Percentiles rank a stretch among this genome's conserved stretches.
Evolutionary conservation across 176 grass and related monocot species (phyloP).

Genomic region (Cenchrus purpureus): DNA sequence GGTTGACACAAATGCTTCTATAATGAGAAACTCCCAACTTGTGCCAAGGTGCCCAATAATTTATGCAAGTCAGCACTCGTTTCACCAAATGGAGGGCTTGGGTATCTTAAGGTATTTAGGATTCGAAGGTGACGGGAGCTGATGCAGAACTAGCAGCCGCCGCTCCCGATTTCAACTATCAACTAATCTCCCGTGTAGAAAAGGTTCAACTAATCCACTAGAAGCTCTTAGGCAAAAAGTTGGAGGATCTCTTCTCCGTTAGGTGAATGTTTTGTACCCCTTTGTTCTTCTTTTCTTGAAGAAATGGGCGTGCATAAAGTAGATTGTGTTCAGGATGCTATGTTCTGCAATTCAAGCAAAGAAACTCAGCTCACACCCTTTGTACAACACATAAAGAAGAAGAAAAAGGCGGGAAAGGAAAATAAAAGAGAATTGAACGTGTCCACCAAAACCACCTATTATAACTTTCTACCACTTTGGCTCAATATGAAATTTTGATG

Average conservation of each 20-base stretch:
- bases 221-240: constrained; percentile 15
- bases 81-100: constrained; percentile 26
- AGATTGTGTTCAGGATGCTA: constrained; percentile 22
- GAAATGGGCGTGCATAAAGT: constrained; percentile 17
- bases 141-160: background rate
- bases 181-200: constrained; percentile 9
- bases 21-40: background rate
- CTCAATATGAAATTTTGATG: background rate
- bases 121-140: background rate
- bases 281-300: constrained; percentile 14
- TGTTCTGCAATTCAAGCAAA: constrained; percentile 54
- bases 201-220: constrained; percentile 33
- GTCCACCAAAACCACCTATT: background rate
- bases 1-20: background rate
- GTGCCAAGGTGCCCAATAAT: background rate
- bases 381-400: constrained; percentile 4
- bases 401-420: background rate
- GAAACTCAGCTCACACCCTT: constrained; percentile 13
- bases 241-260: constrained; percentile 11
- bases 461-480: background rate
- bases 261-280: constrained; percentile 19
- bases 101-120: background rate
- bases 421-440: background rate
- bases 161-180: background rate
- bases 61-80: background rate